A percentile compares a stretch with the other conserved stretches of the same genome.
Conservation (phyloP, 345 rosid genomes). For the Leavenworthia alabamica region DNA sequence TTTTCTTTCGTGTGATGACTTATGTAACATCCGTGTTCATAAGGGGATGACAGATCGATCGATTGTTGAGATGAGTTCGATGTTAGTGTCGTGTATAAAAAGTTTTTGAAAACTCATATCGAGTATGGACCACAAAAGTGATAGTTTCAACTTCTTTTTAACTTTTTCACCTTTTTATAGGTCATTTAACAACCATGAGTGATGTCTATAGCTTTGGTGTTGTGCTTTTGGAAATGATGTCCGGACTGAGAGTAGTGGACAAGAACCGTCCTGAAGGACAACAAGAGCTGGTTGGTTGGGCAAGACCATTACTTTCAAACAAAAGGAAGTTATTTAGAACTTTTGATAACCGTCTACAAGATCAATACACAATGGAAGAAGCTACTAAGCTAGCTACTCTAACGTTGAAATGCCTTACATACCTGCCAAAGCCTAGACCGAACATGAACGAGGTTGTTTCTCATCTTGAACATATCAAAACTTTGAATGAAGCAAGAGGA, state of each 20-base stretch:
- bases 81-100: no score
- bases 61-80: no score
- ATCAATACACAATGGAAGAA: constrained; percentile 62
- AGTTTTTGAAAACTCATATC: no score
- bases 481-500: constrained; percentile 37
- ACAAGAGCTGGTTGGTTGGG: constrained; percentile 90
- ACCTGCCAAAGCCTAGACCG: constrained; percentile 62
- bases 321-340: constrained; percentile 64
- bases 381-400: constrained; percentile 60
- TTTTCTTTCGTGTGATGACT: no score
- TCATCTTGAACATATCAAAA: constrained; percentile 49
- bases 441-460: constrained; percentile 71
- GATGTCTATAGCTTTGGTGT: constrained; percentile 96
- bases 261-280: constrained; percentile 85
- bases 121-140: no score
- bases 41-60: no score
- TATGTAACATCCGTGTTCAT: no score
- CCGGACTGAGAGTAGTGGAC: constrained; percentile 84
- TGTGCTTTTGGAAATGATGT: constrained; percentile 80
- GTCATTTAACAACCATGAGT: constrained; percentile 77
- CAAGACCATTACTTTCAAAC: constrained; percentile 73
- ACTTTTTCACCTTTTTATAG: constrained; percentile 33
- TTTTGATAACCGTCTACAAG: constrained; percentile 74
- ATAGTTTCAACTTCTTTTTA: not conserved
- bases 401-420: constrained; percentile 58